A percentile compares a stretch with the other conserved stretches of the same genome.
Conservation (phyloP, 441 rosid genomes). For the Populus hybrid region DNA sequence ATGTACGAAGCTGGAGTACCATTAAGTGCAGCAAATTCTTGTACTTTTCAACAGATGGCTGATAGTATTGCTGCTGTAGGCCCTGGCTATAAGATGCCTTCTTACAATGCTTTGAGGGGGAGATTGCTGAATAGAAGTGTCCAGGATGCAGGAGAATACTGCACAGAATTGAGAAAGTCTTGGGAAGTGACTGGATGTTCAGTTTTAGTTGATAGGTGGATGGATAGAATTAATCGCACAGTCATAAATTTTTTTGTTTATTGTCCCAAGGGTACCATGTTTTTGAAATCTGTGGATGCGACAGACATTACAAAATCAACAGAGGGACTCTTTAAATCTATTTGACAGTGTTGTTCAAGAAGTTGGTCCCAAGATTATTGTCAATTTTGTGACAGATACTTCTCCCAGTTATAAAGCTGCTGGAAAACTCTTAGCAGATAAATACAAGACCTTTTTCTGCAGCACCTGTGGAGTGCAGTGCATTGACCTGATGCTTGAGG, state of each 20-base stretch:
- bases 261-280: constrained; percentile 37
- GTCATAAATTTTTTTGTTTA: constrained; percentile 29
- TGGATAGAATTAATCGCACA: constrained; percentile 20
- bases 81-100: constrained; percentile 33
- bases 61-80: constrained; percentile 25
- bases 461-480: too few species aligned
- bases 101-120: constrained; percentile 31
- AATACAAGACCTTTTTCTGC: too few species aligned
- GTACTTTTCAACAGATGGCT: constrained; percentile 32
- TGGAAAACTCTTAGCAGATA: too few species aligned
- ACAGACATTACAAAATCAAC: too few species aligned
- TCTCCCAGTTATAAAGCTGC: too few species aligned
- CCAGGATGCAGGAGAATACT: constrained; percentile 25
- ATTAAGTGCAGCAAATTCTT: constrained; percentile 33
- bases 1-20: constrained; percentile 36
- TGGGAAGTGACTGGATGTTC: constrained; percentile 42
- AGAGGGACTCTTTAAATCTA: too few species aligned
- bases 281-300: constrained; percentile 7
- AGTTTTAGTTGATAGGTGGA: constrained; percentile 34
- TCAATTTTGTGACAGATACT: too few species aligned
- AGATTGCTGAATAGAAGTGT: constrained; percentile 28
- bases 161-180: constrained; percentile 23
- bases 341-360: too few species aligned
- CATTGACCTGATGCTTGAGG: too few species aligned
- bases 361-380: too few species aligned